Conservation (phyloP, 1,284 basidiomycete genomes). For the Microbotryum saponariae region DNA sequence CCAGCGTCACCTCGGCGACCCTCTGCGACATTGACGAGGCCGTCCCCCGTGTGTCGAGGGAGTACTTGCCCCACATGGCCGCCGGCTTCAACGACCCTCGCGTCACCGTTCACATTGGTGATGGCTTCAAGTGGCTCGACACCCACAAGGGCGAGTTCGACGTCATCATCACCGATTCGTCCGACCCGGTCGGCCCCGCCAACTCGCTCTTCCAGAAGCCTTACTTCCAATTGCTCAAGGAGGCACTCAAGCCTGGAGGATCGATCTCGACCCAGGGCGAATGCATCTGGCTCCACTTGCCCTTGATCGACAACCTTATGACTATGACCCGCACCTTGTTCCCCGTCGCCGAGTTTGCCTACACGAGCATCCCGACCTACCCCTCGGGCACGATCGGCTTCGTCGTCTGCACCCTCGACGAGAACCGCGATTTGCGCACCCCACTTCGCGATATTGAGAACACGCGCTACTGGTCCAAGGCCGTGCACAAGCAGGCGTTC, state of each 20-base stretch:
- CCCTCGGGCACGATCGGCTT: constrained; percentile 97
- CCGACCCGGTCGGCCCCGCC: constrained; percentile 95
- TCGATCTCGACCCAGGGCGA: constrained; percentile 96
- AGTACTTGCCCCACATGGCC: constrained; percentile 92
- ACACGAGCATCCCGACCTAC: constrained; percentile 95
- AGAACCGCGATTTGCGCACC: constrained; percentile 58
- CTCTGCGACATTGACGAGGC: constrained; percentile 99
- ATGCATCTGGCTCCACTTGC: constrained; percentile 89
- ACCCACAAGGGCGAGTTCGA: constrained; percentile 87
- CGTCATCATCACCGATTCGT: constrained; percentile 97
- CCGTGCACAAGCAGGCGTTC: constrained; percentile 78
- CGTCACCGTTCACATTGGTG: constrained; percentile 83
- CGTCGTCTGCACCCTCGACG: constrained; percentile 78
- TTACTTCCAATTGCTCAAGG: constrained; percentile 90
- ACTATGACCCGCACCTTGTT: constrained; percentile 70
- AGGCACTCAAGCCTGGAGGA: constrained; percentile 81
- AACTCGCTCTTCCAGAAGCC: constrained; percentile 91
- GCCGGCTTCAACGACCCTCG: constrained; percentile 71
- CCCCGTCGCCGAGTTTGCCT: constrained; percentile 82
- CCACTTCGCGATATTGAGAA: constrained; percentile 60
- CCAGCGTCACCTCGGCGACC: constrained; percentile 81
- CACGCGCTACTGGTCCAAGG: constrained; percentile 73
- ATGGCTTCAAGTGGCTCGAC: constrained; percentile 94
- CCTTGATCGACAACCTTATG: constrained; percentile 73
- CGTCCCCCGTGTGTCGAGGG: constrained; percentile 88